Evolutionary conservation across 108 stramenopile species (phyloP), one percentile per base, ranked within the genome.

Genomic region (Epithemia pelagica): DNA sequence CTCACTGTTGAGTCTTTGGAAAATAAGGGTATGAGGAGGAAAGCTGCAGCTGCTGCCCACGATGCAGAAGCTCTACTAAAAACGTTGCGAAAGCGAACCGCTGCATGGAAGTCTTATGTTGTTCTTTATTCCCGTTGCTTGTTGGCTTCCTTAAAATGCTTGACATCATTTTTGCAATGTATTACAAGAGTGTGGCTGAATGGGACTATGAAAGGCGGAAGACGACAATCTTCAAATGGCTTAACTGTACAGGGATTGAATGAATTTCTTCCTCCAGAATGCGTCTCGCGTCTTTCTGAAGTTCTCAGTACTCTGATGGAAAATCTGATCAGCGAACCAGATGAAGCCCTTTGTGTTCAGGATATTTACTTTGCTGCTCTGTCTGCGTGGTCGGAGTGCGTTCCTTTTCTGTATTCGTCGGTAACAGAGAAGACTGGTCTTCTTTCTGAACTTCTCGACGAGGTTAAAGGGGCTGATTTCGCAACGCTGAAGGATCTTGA

Each of bases 11-110:
- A 88, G 52, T 72, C 73, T 32, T 69, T 92, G 37, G 91, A 88
- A 68, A 78, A 70, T 22, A 92, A 92, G 60, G 91, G 91, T 23
- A 78, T 92, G 74, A 77, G 72, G 29, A 55, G 91, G 61, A 92
- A 89, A 62, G 88, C 91, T 28, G 91, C 91, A n/a, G 91, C 91
- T 23, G 86, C 88, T 59, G 91, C 84, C 8, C 80, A 89, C 53
- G 79, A 89, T 74, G 83, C 79, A 56, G 74, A 82, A 28, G 56
- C 86, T 0, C 75, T 87, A 22, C 64, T 70, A 7, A 67, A 76
- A 61, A 75, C 84, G 31, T 68, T 78, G 33, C 63, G 78, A 31
- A 77, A 77, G 27, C 62, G 78, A 31, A 75, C 77, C 10, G 58
- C 75, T 51, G 65, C 59, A n/a, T 89, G 86, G 88, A 86, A 73